Base-by-base conservation (phyloP, 1,284 basidiomycete species). In the Austroboletus niveus region DNA sequence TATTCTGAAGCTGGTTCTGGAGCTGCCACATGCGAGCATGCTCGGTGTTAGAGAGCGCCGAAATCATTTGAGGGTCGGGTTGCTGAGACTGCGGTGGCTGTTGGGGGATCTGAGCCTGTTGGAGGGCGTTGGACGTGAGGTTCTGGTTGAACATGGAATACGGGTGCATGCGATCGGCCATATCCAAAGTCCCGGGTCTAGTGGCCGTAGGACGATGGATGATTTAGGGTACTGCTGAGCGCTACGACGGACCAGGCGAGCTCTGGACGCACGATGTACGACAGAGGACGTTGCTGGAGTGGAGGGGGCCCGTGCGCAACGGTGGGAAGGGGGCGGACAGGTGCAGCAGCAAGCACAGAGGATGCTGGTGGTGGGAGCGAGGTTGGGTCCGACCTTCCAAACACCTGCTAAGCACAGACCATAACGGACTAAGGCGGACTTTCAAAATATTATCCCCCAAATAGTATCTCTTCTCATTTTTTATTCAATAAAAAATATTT, bases 131-230 rank as follows among this genome's bases (percentile, higher is more conserved):
- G 43, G 73, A 63, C 50, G 73, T 71, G 66, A 80, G 77, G 65
- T 72, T 76, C 53, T 60, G 68, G 39, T 78, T 62, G 49, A 78
- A 70, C 73, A 79, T 75, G 57, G 73, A 54, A 64, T 82, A 82
- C 64, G 72, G 71, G 60, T 75, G 65, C 49, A 74, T 62, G 66
- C 80, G 82, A 78, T 84, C 82, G 65, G 80, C 80, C 82, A 85
- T 84, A 69, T 71, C 71, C 70, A 61, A 52, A 59, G 59, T 54
- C 44, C 51, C 65, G 53, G 51, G 53, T 48, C 55, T 45, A 57
- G 62, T 59, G 69, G 62, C 64, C 60, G 61, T 52, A 39, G 46
- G 49, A 51, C 17, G 49, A 61, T 56, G 53, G 36, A 51, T 65
- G 61, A 65, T 69, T 64, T 61, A 55, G 55, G 52, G 65, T 62